Conservation (phyloP, 1,284 basidiomycete genomes). For the Boletellus deceptivus region DNA sequence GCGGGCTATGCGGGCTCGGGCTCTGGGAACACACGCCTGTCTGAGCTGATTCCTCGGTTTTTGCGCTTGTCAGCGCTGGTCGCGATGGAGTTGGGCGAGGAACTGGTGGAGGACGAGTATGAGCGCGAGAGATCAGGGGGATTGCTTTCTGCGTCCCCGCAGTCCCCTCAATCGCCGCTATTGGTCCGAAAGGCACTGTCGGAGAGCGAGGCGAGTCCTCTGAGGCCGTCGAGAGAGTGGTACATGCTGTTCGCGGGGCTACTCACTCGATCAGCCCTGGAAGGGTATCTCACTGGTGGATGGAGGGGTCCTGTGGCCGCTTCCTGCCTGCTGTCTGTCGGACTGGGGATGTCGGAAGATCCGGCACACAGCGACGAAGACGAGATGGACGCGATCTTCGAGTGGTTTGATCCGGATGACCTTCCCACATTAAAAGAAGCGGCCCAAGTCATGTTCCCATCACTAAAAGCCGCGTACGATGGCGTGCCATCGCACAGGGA, state of each 20-base stretch:
- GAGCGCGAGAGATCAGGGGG: constrained; percentile 17
- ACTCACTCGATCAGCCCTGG: constrained; percentile 73
- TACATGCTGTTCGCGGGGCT: constrained; percentile 74
- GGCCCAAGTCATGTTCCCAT: constrained; percentile 65
- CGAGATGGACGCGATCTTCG: constrained; percentile 45
- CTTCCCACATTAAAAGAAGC: constrained; percentile 67
- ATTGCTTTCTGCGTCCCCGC: constrained; percentile 10
- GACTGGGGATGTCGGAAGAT: constrained; percentile 49
- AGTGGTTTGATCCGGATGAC: constrained; percentile 72
- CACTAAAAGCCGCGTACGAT: constrained; percentile 37
- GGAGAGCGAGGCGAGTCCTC: constrained; percentile 45
- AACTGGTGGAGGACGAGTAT: constrained; percentile 48
- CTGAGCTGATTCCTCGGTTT: constrained; percentile 69
- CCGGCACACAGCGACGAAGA: constrained; percentile 22
- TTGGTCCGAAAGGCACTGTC: constrained; percentile 26
- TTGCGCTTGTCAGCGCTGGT: constrained; percentile 72
- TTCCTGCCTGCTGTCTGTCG: constrained; percentile 73
- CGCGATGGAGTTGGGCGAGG: constrained; percentile 67
- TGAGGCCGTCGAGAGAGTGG: constrained; percentile 73
- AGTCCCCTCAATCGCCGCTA: constrained; percentile 12
- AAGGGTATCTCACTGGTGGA: constrained; percentile 76
- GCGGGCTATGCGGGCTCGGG: constrained; percentile 32
- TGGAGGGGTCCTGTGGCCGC: constrained; percentile 72
- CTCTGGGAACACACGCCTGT: constrained; percentile 60
- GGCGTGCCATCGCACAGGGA: constrained; percentile 31